phyloP scores from a whole-genome alignment of 1,284 basidiomycete genomes.

The Microbotryum silenes-acaulis region DNA sequence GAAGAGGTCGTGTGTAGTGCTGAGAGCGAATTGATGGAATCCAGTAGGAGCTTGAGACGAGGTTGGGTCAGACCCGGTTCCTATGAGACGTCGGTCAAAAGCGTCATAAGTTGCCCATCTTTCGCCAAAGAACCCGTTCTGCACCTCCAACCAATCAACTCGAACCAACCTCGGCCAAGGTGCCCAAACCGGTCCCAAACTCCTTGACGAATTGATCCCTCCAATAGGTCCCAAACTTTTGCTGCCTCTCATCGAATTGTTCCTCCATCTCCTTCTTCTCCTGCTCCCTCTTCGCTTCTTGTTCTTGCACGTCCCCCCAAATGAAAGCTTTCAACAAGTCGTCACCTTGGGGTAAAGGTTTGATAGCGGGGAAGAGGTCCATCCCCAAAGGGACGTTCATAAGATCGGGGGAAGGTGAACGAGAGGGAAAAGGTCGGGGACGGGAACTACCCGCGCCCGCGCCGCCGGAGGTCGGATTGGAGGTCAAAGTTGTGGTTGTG shows the following conservation, averaged over 20 bases:
- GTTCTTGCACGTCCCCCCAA: neutral
- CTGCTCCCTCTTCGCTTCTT: constrained; percentile 2
- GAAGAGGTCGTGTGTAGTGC: constrained; percentile 29
- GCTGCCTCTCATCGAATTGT: constrained; percentile 4
- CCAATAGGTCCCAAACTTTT: constrained; percentile 30
- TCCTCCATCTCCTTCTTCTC: constrained; percentile 3
- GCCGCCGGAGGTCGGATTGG: no score
- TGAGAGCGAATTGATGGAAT: constrained; percentile 29
- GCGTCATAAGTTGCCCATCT: no score
- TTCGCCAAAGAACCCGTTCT: no score
- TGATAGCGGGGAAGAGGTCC: constrained; percentile 22
- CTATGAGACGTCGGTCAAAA: constrained; percentile 16
- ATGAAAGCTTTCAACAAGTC: neutral
- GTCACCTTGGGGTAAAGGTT: constrained; percentile 16
- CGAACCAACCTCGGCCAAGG: constrained; percentile 19
- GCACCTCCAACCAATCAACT: no score
- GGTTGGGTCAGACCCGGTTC: constrained; percentile 28
- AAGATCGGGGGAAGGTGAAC: constrained; percentile 22
- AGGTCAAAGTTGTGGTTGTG: no score
- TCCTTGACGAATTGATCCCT: constrained; percentile 24
- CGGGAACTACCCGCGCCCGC: no score
- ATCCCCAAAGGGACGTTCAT: constrained; percentile 23
- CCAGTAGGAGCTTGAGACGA: constrained; percentile 26
- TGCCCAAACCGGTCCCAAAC: constrained; percentile 28
- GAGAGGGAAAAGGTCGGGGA: constrained; percentile 20